Conservation (phyloP, 2,329 filamentous ascomycete species). For the Amylocarpus encephaloides region DNA sequence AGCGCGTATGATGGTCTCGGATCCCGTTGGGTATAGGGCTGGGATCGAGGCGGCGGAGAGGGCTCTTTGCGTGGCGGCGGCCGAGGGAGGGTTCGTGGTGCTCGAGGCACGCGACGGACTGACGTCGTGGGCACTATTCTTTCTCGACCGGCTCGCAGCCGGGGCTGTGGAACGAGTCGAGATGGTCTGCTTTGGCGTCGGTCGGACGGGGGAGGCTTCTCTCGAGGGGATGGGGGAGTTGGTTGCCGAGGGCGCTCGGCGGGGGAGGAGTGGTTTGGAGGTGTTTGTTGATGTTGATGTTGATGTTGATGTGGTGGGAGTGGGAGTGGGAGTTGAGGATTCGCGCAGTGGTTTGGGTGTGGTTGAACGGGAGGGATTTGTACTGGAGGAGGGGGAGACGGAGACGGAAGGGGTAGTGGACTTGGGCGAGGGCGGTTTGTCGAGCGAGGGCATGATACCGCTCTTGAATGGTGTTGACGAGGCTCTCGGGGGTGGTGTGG, state of each 20-base stretch:
- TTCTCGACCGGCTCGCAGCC: conserved; percentile 47
- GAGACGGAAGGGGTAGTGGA: background rate
- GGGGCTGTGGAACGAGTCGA: conserved; percentile 27
- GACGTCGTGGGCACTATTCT: conserved; percentile 57
- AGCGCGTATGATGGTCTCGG: conserved; percentile 56
- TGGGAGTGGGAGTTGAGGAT: conserved; percentile 1
- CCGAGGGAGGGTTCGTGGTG: conserved; percentile 50
- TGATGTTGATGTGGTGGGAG: conserved; percentile 6
- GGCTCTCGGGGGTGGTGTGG: background rate
- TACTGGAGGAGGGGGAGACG: background rate
- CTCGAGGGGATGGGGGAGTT: conserved; percentile 42
- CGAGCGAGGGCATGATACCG: background rate
- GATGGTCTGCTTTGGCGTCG: conserved; percentile 18
- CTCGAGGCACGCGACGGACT: conserved; percentile 52
- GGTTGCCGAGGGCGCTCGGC: conserved; percentile 32
- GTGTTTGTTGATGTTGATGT: conserved; percentile 21
- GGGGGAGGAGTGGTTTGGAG: conserved; percentile 24
- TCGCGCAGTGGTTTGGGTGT: conserved; percentile 1
- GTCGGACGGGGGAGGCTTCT: conserved; percentile 40
- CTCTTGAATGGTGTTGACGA: background rate
- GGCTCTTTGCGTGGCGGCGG: conserved; percentile 57
- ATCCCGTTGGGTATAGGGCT: conserved; percentile 51
- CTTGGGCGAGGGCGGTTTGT: background rate
- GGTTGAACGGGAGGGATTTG: conserved; percentile 5
- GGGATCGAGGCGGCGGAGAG: conserved; percentile 64